phyloP scores from a whole-genome alignment of 2,329 filamentous ascomycete species.

The Hypoxylon sp. region DNA sequence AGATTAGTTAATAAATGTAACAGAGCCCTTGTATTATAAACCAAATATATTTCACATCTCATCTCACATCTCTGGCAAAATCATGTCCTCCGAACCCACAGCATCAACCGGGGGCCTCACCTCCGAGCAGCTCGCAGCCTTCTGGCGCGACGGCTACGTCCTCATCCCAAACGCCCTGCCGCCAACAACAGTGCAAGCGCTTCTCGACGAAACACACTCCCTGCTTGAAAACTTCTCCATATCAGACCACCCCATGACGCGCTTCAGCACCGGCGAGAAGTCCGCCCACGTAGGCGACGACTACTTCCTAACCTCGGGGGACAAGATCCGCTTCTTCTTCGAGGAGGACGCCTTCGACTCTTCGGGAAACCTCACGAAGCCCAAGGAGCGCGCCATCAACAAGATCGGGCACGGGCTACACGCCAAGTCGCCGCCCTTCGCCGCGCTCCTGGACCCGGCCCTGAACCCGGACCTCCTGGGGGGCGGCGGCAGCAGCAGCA shows the following conservation, averaged over 20 bases:
- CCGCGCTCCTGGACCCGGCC: constrained; percentile 63
- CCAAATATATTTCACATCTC: not conserved
- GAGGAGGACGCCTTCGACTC: constrained; percentile 90
- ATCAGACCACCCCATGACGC: constrained; percentile 90
- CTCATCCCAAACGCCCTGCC: constrained; percentile 84
- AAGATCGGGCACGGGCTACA: constrained; percentile 88
- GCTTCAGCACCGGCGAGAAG: constrained; percentile 87
- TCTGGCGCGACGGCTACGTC: constrained; percentile 89
- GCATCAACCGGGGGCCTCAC: constrained; percentile 71
- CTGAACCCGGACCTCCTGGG: constrained; percentile 61
- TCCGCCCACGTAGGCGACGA: constrained; percentile 88
- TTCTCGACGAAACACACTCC: constrained; percentile 81
- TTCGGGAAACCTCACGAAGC: constrained; percentile 76
- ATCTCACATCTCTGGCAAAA: constrained; percentile 4
- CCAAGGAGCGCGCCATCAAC: constrained; percentile 89
- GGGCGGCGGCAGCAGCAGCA: constrained; percentile 63
- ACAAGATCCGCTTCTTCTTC: constrained; percentile 97
- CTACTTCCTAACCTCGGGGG: constrained; percentile 91
- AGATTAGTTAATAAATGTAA: constrained; percentile 14
- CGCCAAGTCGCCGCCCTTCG: constrained; percentile 76
- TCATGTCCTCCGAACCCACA: constrained; percentile 37
- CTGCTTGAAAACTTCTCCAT: constrained; percentile 84
- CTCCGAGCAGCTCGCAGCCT: constrained; percentile 77
- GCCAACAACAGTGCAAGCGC: constrained; percentile 73
- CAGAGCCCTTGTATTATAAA: not conserved